Evolutionary conservation across 495 filamentous ascomycete species (phyloP).

Genomic region (Daldinia grandis): DNA sequence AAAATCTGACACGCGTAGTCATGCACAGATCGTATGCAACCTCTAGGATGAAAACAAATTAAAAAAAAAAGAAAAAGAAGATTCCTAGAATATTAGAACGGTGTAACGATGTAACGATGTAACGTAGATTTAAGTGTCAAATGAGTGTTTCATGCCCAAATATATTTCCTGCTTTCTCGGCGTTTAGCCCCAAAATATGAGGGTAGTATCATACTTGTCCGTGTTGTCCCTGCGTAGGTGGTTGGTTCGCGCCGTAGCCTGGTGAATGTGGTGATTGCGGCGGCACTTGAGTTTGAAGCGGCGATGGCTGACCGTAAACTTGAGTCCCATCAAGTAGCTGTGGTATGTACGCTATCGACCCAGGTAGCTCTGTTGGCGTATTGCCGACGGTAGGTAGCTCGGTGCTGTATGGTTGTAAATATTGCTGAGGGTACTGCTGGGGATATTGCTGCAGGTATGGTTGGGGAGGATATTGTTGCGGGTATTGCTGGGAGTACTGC

Average conservation of each 20-base stretch:
- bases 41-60: conserved; percentile 8
- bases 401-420: conserved; percentile 28
- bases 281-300: conserved; percentile 6
- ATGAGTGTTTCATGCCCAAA: conserved; percentile 14
- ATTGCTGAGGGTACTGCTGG: conserved; percentile 38
- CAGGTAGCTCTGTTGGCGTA: conserved; percentile 36
- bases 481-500: conserved; percentile 33
- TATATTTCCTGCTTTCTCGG: conserved; percentile 14
- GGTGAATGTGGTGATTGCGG: conserved; percentile 22
- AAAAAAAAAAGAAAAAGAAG: too few relatives aligned
- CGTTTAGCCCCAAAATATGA: not conserved
- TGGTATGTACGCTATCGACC: conserved; percentile 33
- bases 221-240: conserved; percentile 11
- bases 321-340: conserved; percentile 35
- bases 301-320: conserved; percentile 4
- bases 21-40: conserved; percentile 23
- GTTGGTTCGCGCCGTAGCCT: not conserved
- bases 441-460: conserved; percentile 26
- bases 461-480: conserved; percentile 14
- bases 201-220: conserved; percentile 9
- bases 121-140: not conserved
- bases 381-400: conserved; percentile 35
- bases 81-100: conserved; percentile 1
- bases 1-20: conserved; percentile 28
- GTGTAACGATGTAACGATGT: conserved; percentile 9